A percentile compares a stretch with the other conserved stretches of the same genome.
Conservation (phyloP, 2,329 filamentous ascomycete species). For the Aschersonia sp. region DNA sequence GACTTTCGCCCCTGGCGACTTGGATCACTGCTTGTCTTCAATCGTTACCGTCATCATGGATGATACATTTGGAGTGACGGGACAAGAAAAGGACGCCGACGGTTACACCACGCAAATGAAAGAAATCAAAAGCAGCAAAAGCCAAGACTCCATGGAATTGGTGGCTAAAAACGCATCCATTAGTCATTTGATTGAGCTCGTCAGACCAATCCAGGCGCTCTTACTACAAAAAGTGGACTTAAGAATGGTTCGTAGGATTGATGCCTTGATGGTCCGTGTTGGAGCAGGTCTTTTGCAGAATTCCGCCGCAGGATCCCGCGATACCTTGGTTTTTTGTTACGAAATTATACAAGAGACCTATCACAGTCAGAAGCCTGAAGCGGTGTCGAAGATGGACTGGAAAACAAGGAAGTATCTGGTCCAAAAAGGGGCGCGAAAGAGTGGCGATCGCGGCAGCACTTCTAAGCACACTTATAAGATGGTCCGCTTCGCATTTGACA, state of each 20-base stretch:
- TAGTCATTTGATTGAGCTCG: constrained; percentile 55
- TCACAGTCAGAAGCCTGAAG: constrained; percentile 39
- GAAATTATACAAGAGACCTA: constrained; percentile 85
- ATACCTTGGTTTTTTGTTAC: constrained; percentile 88
- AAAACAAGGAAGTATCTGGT: constrained; percentile 62
- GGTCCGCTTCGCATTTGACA: constrained; percentile 73
- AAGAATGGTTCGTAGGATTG: constrained; percentile 76
- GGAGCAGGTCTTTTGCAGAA: constrained; percentile 75
- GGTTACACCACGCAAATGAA: constrained; percentile 94
- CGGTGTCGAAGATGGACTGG: constrained; percentile 42
- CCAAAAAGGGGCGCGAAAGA: constrained; percentile 65
- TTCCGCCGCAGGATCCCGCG: constrained; percentile 58
- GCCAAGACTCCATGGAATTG: constrained; percentile 92
- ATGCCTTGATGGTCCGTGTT: constrained; percentile 74
- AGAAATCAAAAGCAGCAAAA: constrained; percentile 96
- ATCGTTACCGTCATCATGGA: constrained; percentile 87
- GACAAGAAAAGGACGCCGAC: constrained; percentile 93
- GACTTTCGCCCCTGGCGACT: constrained; percentile 61
- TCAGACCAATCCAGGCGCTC: constrained; percentile 65
- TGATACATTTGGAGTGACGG: constrained; percentile 84
- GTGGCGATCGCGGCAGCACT: constrained; percentile 54
- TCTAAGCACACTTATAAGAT: constrained; percentile 80
- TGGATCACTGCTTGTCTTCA: constrained; percentile 73
- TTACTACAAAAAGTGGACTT: constrained; percentile 74
- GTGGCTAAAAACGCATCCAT: constrained; percentile 74